A percentile compares a stretch with the other conserved stretches of the same genome.
phyloP scores from a whole-genome alignment of 768 basidiomycete species.

The Chalciporus chontae region DNA sequence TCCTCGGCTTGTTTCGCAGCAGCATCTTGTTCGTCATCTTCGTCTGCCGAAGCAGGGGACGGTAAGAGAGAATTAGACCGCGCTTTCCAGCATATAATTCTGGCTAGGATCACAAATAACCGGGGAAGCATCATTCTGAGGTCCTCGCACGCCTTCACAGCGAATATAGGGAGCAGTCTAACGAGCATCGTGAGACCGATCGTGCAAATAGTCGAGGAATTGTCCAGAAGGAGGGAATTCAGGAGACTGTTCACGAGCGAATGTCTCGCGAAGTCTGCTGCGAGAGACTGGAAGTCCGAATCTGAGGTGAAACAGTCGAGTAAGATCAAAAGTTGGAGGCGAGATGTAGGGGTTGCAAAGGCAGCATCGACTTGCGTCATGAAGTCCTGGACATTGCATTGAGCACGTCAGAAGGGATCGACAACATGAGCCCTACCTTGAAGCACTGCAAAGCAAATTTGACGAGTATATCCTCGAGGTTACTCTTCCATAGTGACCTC shows the following conservation, averaged over 20 bases:
- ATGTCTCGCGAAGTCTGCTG: conserved; percentile 53
- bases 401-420: conserved; percentile 7
- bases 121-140: conserved; percentile 61
- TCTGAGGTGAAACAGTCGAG: conserved; percentile 60
- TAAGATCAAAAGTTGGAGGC: conserved; percentile 68
- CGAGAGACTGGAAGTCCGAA: conserved; percentile 46
- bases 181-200: conserved; percentile 61
- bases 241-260: conserved; percentile 64
- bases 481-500: conserved; percentile 68
- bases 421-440: conserved; percentile 45
- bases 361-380: conserved; percentile 63
- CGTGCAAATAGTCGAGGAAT: conserved; percentile 67
- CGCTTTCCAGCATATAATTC: conserved; percentile 74
- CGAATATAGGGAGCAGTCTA: conserved; percentile 73
- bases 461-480: conserved; percentile 72
- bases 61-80: conserved; percentile 34
- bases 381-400: conserved; percentile 48
- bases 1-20: conserved; percentile 16
- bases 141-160: conserved; percentile 53
- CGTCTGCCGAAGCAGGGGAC: conserved; percentile 36
- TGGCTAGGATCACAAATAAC: conserved; percentile 63
- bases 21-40: conserved; percentile 9
- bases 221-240: conserved; percentile 67
- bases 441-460: conserved; percentile 61
- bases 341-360: conserved; percentile 56